phyloP scores from a whole-genome alignment of 208 protist genomes.

The Crithidia expoeki region DNA sequence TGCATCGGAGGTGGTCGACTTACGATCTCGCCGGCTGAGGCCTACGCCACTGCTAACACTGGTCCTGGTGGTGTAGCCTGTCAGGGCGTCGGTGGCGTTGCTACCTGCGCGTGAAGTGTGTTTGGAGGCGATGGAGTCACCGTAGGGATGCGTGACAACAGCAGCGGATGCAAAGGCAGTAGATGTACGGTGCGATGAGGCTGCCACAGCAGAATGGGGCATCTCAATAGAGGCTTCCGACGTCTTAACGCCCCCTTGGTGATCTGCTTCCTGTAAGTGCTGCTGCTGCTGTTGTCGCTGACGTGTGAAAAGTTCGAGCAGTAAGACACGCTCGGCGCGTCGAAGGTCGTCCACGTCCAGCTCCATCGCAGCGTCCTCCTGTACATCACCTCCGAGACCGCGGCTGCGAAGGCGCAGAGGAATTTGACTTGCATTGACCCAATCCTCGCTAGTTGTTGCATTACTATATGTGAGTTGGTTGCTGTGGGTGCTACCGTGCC shows the following conservation, averaged over 20 bases:
- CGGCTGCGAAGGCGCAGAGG: background rate
- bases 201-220: background rate
- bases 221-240: background rate
- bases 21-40: background rate
- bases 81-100: background rate
- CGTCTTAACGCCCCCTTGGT: background rate
- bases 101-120: background rate
- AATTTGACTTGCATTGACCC: background rate
- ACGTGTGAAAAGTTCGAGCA: slow-evolving; percentile 19
- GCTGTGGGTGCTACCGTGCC: background rate
- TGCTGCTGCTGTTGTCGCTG: background rate
- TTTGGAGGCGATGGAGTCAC: no score
- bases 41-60: background rate
- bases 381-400: background rate
- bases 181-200: background rate
- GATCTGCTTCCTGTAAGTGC: background rate
- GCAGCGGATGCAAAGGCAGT: background rate
- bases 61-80: background rate
- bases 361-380: slow-evolving; percentile 13
- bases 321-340: slow-evolving; percentile 6
- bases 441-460: no score
- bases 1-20: background rate
- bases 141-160: no score
- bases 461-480: no score
- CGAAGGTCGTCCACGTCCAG: slow-evolving; percentile 20